These are phyloP conservation scores for Lachancea cidri DNA, from an alignment of 805 yeast species.

Conservation along the genomic window DNA sequence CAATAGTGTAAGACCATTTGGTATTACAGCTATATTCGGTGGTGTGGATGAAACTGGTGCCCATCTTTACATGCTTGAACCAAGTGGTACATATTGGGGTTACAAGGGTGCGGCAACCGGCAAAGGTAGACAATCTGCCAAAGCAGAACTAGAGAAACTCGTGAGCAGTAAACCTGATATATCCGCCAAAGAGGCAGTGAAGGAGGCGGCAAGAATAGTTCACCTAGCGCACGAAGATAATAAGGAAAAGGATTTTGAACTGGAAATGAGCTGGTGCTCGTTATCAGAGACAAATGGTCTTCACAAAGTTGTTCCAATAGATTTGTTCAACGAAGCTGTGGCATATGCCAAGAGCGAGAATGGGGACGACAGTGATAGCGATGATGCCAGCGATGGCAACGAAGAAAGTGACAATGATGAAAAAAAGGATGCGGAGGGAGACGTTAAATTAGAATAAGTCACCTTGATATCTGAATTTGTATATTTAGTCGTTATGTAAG, in stretches of 20 bases:
- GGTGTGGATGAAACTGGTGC: slow-evolving; percentile 89
- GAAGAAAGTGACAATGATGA: slow-evolving; percentile 8
- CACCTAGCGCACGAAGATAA: slow-evolving; percentile 95
- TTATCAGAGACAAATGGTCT: slow-evolving; percentile 67
- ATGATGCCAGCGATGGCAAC: slow-evolving; percentile 21
- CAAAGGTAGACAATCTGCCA: slow-evolving; percentile 97
- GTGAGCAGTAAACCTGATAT: slow-evolving; percentile 36
- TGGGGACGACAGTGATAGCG: slow-evolving; percentile 25
- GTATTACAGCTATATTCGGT: slow-evolving; percentile 86
- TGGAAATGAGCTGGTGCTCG: slow-evolving; percentile 89
- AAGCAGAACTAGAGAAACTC: slow-evolving; percentile 90
- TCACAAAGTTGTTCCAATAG: slow-evolving; percentile 78
- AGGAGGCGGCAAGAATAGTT: slow-evolving; percentile 89
- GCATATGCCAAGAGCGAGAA: slow-evolving; percentile 78
- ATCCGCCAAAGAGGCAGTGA: slow-evolving; percentile 76
- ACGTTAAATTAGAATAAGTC: slow-evolving; percentile 17
- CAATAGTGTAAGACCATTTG: slow-evolving; percentile 97
- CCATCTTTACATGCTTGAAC: slow-evolving; percentile 94
- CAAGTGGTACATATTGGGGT: slow-evolving; percentile 97
- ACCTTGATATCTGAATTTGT: not conserved
- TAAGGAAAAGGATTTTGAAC: slow-evolving; percentile 94
- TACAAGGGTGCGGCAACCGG: slow-evolving; percentile 97
- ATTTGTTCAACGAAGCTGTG: slow-evolving; percentile 75
- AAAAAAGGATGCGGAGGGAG: slow-evolving; percentile 19
- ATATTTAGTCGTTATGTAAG: not conserved